A percentile compares a stretch with the other conserved stretches of the same genome.
These are phyloP conservation scores for Vigna nakashimae DNA, from an alignment of 306 rosid genomes.

Conservation along the genomic window DNA sequence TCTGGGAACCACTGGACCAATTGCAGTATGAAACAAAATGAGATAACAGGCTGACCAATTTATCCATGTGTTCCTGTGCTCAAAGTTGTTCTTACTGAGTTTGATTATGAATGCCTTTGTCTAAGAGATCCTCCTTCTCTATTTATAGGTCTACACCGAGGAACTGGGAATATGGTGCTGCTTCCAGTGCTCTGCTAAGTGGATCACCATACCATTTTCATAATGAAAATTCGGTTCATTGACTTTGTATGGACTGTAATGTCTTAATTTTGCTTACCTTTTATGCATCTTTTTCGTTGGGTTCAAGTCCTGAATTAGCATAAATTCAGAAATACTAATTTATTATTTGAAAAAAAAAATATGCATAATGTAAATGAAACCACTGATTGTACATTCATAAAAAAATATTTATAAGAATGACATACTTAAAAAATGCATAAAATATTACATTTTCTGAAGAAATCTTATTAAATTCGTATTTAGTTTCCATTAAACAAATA, in stretches of 20 bases:
- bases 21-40: no score
- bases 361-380: neutral
- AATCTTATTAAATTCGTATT: neutral
- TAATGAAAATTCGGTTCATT: neutral
- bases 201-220: no score
- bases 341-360: neutral
- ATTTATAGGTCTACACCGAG: no score
- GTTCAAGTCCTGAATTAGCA: neutral
- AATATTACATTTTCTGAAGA: neutral
- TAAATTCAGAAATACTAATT: neutral
- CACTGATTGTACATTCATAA: neutral
- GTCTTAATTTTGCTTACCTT: neutral
- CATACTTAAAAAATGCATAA: neutral
- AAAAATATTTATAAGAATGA: neutral
- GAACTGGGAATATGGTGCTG: no score
- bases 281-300: neutral
- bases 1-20: no score
- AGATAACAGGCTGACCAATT: no score
- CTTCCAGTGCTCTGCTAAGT: no score
- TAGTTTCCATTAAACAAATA: neutral
- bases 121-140: no score
- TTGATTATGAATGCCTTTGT: no score
- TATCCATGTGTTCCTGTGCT: no score
- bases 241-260: neutral
- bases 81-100: no score